Conservation (phyloP, 345 rosid genomes). For the Acer negundo region DNA sequence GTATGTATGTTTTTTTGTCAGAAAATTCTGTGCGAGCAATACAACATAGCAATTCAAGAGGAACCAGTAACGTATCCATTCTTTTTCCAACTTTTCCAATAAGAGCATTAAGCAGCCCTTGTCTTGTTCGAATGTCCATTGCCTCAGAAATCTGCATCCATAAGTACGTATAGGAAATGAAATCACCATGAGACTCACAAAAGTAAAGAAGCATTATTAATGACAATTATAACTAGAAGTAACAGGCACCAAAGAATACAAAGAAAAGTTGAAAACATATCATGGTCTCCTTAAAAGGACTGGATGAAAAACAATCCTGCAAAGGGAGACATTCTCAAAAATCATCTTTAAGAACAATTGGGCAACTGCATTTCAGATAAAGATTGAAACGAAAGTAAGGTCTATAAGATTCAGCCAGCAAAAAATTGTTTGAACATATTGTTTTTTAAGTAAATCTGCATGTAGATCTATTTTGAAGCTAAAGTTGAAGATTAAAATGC, state of each 20-base stretch:
- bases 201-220: neutral
- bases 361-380: neutral
- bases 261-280: neutral
- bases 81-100: constrained; percentile 90
- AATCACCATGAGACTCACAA: constrained; percentile 8
- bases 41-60: constrained; percentile 86
- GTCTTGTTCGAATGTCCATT: constrained; percentile 95
- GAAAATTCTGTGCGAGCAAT: constrained; percentile 95
- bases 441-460: neutral
- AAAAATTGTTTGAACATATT: neutral
- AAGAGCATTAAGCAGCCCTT: constrained; percentile 88
- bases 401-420: neutral
- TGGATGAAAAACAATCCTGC: neutral
- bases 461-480: neutral
- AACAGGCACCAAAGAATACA: neutral
- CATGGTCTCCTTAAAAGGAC: neutral
- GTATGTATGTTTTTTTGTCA: constrained; percentile 90
- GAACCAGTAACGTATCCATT: constrained; percentile 87
- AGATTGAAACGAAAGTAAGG: constrained; percentile 1
- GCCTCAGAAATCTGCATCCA: constrained; percentile 79
- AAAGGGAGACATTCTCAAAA: neutral
- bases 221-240: neutral
- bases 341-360: neutral
- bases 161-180: constrained; percentile 17
- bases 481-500: neutral